Evolutionary conservation across 2,329 filamentous ascomycete species (phyloP).

Genomic region (Aspergillus fructus): DNA sequence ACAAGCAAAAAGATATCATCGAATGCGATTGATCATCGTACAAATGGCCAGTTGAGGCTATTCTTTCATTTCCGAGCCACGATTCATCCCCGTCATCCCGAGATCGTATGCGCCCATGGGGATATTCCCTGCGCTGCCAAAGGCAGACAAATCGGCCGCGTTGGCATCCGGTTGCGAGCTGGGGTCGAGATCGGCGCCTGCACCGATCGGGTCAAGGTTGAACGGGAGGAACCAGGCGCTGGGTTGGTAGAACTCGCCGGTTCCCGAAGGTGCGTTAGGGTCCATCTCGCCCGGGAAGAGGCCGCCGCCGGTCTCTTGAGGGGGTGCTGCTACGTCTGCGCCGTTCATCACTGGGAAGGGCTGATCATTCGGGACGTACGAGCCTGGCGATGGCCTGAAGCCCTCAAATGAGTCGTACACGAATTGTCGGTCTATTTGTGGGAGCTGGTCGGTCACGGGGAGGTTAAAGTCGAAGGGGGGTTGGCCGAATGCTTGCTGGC

Average conservation of each 20-base stretch:
- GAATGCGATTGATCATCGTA: background rate
- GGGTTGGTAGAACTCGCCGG: conserved; percentile 41
- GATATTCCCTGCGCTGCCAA: conserved; percentile 22
- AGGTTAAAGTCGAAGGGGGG: conserved; percentile 40
- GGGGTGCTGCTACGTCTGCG: conserved; percentile 16
- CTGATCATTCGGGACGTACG: conserved; percentile 31
- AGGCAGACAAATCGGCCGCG: conserved; percentile 21
- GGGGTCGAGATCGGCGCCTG: conserved; percentile 18
- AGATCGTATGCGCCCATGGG: conserved; percentile 29
- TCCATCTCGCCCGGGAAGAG: conserved; percentile 39
- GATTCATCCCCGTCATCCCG: conserved; percentile 24
- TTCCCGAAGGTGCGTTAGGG: conserved; percentile 33
- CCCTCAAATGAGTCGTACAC: conserved; percentile 70
- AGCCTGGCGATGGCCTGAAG: conserved; percentile 43
- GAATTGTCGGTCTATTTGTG: conserved; percentile 72
- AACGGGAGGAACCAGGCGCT: conserved; percentile 92
- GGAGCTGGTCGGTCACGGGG: conserved; percentile 48
- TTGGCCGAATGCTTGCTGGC: conserved; percentile 28
- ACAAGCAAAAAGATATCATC: background rate
- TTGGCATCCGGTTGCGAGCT: conserved; percentile 13
- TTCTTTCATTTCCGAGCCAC: conserved; percentile 13
- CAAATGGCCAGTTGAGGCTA: background rate
- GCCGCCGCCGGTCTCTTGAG: conserved; percentile 24
- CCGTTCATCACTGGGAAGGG: conserved; percentile 29
- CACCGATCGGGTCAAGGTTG: conserved; percentile 69